Base-by-base conservation (phyloP, 2,329 filamentous ascomycete genomes). In the Xylariaceae sp. region DNA sequence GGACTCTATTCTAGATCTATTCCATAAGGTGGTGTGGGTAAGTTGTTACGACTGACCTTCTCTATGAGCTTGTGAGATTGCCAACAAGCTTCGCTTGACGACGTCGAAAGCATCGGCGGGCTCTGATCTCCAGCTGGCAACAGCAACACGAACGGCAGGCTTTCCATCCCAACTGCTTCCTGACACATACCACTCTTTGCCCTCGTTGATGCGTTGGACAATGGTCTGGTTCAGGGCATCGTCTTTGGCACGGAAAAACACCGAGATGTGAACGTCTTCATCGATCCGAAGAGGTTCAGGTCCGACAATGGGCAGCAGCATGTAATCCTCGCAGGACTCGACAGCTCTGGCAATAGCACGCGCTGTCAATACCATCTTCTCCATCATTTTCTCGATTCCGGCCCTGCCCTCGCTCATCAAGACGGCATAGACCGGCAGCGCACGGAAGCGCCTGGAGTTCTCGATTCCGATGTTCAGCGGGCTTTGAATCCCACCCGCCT, bases 401-500 rank as follows among this genome's bases (percentile, higher is more conserved):
- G 79, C 71, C 1, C 79, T 78, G 0, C 93, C 93, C 67, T 94
- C 88, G 51, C 88, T 87, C 17, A 88, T 72, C 2, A 97, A 80
- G 0, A 87, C 88, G 9, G 90, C 87, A 70, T 97, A 97, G 7
- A 91, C 88, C 0, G 93, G 92, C n/a, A 97, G 78, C 0, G 92
- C 92, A 56, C 93, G 85, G 77, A 97, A 96, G 4, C 92, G 87
- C 45, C 92, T 85, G 1, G 92, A 96, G 74, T 97, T 97, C 68
- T 97, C 92, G 17, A 97, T 78, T 17, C 92, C 91, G 58, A 94
- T 84, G 73, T 96, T 93, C 13, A 96, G 77, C 0, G 92, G 92
- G 2, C 89, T 92, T n/a, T 87, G 85, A 62, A 94, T 88, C 68
- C 53, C 69, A 62, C 60, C 71, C 2, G 68, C 67, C 13, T 73